Percentiles rank a stretch among this genome's conserved stretches.
Conservation (phyloP, 2,329 filamentous ascomycete species). For the Ophiostoma quercus region DNA sequence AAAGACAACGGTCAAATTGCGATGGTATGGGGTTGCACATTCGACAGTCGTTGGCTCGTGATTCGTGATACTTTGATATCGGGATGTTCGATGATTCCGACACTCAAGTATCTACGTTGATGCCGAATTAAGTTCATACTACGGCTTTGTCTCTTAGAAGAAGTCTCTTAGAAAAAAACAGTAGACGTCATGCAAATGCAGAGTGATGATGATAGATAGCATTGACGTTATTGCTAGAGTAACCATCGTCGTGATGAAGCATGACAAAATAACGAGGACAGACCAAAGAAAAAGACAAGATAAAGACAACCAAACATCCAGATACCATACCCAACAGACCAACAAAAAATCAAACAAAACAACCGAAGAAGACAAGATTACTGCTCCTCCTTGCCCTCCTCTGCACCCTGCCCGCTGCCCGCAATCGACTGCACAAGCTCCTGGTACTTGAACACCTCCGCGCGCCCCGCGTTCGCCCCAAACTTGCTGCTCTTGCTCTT, state of each 20-base stretch:
- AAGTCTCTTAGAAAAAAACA: too few species aligned
- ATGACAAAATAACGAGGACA: background rate
- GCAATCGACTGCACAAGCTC: conserved; percentile 78
- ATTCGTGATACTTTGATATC: too few species aligned
- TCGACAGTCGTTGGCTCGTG: too few species aligned
- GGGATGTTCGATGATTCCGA: too few species aligned
- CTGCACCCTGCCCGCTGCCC: conserved; percentile 36
- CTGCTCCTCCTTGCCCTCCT: conserved; percentile 28
- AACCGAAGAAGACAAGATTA: conserved; percentile 9
- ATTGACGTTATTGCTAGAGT: conserved; percentile 2
- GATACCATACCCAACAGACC: background rate
- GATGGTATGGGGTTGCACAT: too few species aligned
- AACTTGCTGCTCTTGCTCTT: conserved; percentile 58
- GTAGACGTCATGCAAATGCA: too few species aligned
- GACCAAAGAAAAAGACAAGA: background rate
- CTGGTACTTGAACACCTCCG: conserved; percentile 88
- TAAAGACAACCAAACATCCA: background rate
- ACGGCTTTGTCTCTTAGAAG: too few species aligned
- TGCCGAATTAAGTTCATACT: too few species aligned
- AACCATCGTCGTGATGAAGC: background rate
- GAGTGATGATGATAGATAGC: background rate
- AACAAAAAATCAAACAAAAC: background rate
- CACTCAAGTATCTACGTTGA: too few species aligned
- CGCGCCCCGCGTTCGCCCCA: conserved; percentile 55
- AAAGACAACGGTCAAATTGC: too few species aligned